phyloP scores from a whole-genome alignment of 2,329 filamentous ascomycete species.

The Ophiosphaerella korrae region DNA sequence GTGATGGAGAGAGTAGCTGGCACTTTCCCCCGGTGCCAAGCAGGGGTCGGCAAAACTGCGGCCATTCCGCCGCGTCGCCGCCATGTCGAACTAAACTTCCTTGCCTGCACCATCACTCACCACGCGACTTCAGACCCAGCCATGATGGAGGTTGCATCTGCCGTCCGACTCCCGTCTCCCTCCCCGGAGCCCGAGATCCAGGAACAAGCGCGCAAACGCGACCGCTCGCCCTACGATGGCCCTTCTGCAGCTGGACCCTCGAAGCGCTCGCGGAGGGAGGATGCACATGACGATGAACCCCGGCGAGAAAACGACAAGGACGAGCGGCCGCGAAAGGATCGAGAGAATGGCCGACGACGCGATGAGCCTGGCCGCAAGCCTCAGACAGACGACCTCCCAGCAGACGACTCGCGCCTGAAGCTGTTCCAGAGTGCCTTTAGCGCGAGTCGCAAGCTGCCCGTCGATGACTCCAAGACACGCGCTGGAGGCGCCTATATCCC shows the following conservation, averaged over 20 bases:
- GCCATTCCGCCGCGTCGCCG: conserved; percentile 18
- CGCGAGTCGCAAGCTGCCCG: conserved; percentile 78
- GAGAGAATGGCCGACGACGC: conserved; percentile 65
- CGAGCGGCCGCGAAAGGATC: conserved; percentile 65
- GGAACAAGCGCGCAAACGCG: conserved; percentile 57
- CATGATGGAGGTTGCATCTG: conserved; percentile 48
- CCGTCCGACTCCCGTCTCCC: conserved; percentile 65
- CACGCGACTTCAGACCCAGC: conserved; percentile 5
- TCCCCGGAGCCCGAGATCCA: conserved; percentile 51
- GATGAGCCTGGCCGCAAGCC: conserved; percentile 45
- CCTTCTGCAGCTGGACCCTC: conserved; percentile 26
- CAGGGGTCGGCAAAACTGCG: conserved; percentile 21
- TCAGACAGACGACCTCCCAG: conserved; percentile 23
- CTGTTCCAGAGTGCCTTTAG: conserved; percentile 46
- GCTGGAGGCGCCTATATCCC: conserved; percentile 97
- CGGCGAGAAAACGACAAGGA: conserved; percentile 57
- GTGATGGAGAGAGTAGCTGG: conserved; percentile 21
- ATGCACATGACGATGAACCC: conserved; percentile 41
- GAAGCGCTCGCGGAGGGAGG: conserved; percentile 44
- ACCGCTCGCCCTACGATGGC: conserved; percentile 55
- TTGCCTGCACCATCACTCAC: conserved; percentile 19
- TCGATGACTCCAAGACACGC: conserved; percentile 84
- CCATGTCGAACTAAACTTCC: conserved; percentile 31
- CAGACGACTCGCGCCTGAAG: conserved; percentile 43
- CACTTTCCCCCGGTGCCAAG: conserved; percentile 18